Evolutionary conservation across 805 yeast genomes (phyloP), one percentile per base, ranked within the genome.

Genomic region (Scheffersomyces amazonensis): DNA sequence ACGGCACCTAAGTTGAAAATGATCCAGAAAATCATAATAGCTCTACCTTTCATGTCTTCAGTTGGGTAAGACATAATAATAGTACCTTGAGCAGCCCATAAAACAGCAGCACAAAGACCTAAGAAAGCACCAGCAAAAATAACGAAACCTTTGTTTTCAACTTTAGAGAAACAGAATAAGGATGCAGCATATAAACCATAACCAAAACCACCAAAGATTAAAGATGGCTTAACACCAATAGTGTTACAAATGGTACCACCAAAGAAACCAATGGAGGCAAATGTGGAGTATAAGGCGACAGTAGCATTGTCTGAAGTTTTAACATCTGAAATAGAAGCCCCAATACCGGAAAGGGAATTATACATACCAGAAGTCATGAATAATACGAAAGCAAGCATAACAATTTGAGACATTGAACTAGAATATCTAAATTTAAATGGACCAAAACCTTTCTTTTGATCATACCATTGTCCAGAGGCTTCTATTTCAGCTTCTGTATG

Each of bases 1-100:
- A 78, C 83, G 10, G 78, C 79, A 53, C 83, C 84, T 43, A 76
- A 57, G 58, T 78, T 76, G 64, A 79, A 78, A 38, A 79, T 76
- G 44, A 74, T 64, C 83, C 83, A 78, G 54, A 78, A 78, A 13
- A 70, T 58, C 66, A 75, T 73, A 35, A 79, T 67, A 35, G 73
- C 78, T 23, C 58, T 58, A 32, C 80, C 83, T 59, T 78, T 78
- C n/a, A 44, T 59, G 24, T 58, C 49, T 56, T 78, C 83, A 16
- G 74, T 54, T 2, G 83, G 76, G 45, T 78, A 78, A n/a, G 78
- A 62, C 73, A 78, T 71, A 44, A 77, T 70, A 34, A 78, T 71
- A 19, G 76, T 60, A 35, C 80, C 78, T 52, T 76, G 81, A 23
- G 81, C 80, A 20, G 80, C 73, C 83, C 83, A 78, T 35, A 77